phyloP scores from a whole-genome alignment of 2,329 filamentous ascomycete species.

The Cercospora beticola region DNA sequence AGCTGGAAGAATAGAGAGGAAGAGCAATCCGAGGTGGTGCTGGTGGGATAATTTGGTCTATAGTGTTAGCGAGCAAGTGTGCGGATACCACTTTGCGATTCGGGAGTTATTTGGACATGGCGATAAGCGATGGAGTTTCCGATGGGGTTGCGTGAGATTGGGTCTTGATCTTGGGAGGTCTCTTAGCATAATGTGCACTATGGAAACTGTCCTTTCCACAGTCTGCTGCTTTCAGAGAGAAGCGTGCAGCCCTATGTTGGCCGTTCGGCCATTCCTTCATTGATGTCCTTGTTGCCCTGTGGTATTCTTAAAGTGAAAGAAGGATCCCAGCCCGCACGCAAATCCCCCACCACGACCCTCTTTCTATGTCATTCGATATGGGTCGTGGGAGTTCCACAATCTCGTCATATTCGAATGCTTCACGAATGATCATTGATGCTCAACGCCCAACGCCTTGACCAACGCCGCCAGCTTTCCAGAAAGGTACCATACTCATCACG shows the following conservation, averaged over 20 bases:
- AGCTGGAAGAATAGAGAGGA: slow-evolving; percentile 45
- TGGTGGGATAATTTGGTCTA: neutral
- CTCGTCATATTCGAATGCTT: neutral
- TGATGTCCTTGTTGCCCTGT: neutral
- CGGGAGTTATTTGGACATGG: neutral
- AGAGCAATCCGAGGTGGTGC: slow-evolving; percentile 59
- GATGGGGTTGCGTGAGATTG: neutral
- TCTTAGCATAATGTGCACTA: neutral
- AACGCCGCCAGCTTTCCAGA: neutral
- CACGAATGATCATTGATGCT: neutral
- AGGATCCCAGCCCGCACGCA: neutral
- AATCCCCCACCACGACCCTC: neutral
- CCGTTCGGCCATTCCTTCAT: neutral
- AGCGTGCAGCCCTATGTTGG: neutral
- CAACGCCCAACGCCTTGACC: neutral
- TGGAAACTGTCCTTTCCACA: neutral
- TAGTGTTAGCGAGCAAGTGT: neutral
- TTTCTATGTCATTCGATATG: neutral
- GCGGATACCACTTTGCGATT: neutral
- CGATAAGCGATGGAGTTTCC: neutral
- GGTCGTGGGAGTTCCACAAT: slow-evolving; percentile 39
- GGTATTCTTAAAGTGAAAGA: neutral
- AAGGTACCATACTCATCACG: neutral
- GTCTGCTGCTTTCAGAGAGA: neutral
- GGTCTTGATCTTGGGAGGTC: neutral